Conservation (phyloP, 2,329 filamentous ascomycete genomes). For the Exophiala sp. region DNA sequence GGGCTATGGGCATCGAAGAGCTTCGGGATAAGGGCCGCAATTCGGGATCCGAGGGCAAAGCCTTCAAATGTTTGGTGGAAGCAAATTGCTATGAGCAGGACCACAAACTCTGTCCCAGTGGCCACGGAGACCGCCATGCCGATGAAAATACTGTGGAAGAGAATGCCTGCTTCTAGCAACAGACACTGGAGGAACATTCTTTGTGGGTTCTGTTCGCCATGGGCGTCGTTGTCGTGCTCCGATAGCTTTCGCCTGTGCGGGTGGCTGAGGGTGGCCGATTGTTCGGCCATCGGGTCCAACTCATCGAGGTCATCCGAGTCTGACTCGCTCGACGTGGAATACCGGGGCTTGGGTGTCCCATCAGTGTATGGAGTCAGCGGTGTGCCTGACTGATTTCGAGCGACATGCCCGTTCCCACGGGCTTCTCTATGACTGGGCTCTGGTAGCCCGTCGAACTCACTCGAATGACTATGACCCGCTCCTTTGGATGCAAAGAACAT, state of each 20-base stretch:
- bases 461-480: slow-evolving; percentile 53
- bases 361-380: slow-evolving; percentile 17
- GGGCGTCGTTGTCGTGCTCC: slow-evolving; percentile 15
- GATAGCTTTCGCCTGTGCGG: slow-evolving; percentile 26
- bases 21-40: slow-evolving; percentile 63
- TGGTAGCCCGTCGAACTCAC: slow-evolving; percentile 44
- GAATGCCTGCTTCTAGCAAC: slow-evolving; percentile 72
- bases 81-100: slow-evolving; percentile 72
- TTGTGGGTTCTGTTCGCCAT: slow-evolving; percentile 50
- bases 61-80: slow-evolving; percentile 89
- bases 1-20: slow-evolving; percentile 63
- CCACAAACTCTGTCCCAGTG: slow-evolving; percentile 70
- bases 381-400: slow-evolving; percentile 13
- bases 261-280: slow-evolving; percentile 30
- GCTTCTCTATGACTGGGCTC: not conserved
- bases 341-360: slow-evolving; percentile 12
- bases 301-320: slow-evolving; percentile 49
- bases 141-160: slow-evolving; percentile 81
- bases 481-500: slow-evolving; percentile 63
- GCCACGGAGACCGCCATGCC: slow-evolving; percentile 80
- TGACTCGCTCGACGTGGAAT: slow-evolving; percentile 38
- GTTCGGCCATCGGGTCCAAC: slow-evolving; percentile 39
- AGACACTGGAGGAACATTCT: slow-evolving; percentile 69
- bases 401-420: slow-evolving; percentile 17
- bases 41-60: slow-evolving; percentile 75